phyloP scores from a whole-genome alignment of 805 yeast genomes.

The Ogataea paraovalis region DNA sequence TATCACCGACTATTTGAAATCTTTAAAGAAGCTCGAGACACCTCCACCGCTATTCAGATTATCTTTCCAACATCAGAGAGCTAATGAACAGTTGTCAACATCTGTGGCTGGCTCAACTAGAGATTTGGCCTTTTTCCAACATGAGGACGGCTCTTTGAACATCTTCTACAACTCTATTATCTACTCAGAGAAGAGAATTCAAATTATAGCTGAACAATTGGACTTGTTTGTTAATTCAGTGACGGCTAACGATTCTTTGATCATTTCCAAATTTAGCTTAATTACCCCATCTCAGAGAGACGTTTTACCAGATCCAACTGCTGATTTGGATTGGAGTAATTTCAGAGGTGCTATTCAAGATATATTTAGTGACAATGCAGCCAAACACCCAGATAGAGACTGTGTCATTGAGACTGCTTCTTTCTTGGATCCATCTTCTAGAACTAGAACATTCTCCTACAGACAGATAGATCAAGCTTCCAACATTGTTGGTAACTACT shows the following conservation, averaged over 20 bases:
- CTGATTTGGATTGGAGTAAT: slow-evolving; percentile 83
- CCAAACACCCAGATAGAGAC: slow-evolving; percentile 74
- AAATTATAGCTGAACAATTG: slow-evolving; percentile 70
- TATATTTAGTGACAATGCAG: slow-evolving; percentile 85
- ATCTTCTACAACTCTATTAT: slow-evolving; percentile 73
- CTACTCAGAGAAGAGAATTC: slow-evolving; percentile 66
- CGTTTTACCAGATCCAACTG: slow-evolving; percentile 81
- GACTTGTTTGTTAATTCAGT: slow-evolving; percentile 44
- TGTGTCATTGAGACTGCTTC: slow-evolving; percentile 93
- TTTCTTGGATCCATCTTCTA: slow-evolving; percentile 47
- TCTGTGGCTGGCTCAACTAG: slow-evolving; percentile 52
- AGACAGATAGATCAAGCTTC: slow-evolving; percentile 89
- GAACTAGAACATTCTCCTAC: slow-evolving; percentile 75
- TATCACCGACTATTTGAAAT: slow-evolving; percentile 49
- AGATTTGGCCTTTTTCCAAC: slow-evolving; percentile 56
- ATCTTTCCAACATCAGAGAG: slow-evolving; percentile 47
- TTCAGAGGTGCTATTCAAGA: slow-evolving; percentile 97
- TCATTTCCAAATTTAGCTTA: slow-evolving; percentile 60
- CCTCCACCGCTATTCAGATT: slow-evolving; percentile 63
- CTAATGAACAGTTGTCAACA: slow-evolving; percentile 40
- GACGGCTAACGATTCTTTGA: slow-evolving; percentile 32
- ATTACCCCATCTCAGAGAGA: slow-evolving; percentile 61
- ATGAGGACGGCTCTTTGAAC: slow-evolving; percentile 33
- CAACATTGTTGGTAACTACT: slow-evolving; percentile 86
- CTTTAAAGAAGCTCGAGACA: slow-evolving; percentile 45